Evolutionary conservation across 2,329 filamentous ascomycete species (phyloP).

Genomic region (Phoma sp.): DNA sequence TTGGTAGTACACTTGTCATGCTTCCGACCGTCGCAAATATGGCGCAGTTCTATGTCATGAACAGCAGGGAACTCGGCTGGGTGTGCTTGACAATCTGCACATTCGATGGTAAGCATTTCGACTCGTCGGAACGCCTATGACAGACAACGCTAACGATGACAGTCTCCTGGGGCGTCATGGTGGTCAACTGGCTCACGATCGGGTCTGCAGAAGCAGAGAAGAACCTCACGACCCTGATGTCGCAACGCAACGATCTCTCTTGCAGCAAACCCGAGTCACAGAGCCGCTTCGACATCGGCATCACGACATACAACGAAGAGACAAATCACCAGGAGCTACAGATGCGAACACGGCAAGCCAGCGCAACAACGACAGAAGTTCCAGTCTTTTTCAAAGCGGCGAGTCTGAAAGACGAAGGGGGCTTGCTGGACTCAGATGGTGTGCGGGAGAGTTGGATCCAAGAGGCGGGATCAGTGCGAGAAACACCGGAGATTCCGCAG

Average conservation of each 20-base stretch:
- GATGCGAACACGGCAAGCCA: conserved; percentile 3
- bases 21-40: conserved; percentile 48
- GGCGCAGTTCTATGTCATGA: conserved; percentile 35
- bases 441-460: conserved; percentile 7
- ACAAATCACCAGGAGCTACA: background rate
- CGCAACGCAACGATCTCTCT: conserved; percentile 7
- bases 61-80: conserved; percentile 46
- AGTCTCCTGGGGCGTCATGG: conserved; percentile 36
- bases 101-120: conserved; percentile 41
- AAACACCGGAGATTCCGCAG: background rate
- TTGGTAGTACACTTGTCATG: conserved; percentile 42
- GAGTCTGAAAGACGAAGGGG: conserved; percentile 15
- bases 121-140: background rate
- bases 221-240: conserved; percentile 21
- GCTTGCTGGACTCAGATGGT: background rate
- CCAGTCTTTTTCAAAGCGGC: conserved; percentile 4
- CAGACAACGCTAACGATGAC: background rate
- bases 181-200: conserved; percentile 41
- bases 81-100: conserved; percentile 49
- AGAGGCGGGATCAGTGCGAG: background rate
- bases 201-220: conserved; percentile 32
- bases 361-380: conserved; percentile 5
- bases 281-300: background rate
- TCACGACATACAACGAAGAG: background rate
- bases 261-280: background rate